Evolutionary conservation across 2,329 filamentous ascomycete genomes (phyloP).

Genomic region (Fusarium sterilihyphosum): DNA sequence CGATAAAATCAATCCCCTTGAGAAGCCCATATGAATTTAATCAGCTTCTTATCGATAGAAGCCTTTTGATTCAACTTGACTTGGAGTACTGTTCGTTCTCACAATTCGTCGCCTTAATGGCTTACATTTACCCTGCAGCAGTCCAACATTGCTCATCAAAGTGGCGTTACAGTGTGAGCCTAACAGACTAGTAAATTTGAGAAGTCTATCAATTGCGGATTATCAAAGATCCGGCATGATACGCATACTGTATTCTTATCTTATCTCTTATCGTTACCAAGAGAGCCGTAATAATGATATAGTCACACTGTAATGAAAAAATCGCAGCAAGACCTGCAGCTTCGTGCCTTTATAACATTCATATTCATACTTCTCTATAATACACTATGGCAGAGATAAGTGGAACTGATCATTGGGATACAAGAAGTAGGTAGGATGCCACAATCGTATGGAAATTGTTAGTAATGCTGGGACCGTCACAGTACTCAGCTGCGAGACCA

Average conservation of each 20-base stretch:
- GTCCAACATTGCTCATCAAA: not conserved
- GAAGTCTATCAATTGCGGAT: not conserved
- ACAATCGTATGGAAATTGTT: too few relatives aligned
- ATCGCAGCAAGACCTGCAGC: not conserved
- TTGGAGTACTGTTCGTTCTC: not conserved
- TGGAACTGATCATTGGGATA: fast-evolving
- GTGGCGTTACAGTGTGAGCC: not conserved
- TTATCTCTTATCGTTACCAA: not conserved
- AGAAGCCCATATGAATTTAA: too few relatives aligned
- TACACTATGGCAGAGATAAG: not conserved
- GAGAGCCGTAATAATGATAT: not conserved
- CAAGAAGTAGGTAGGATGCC: not conserved
- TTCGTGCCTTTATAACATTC: too few relatives aligned
- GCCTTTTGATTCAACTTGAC: not conserved
- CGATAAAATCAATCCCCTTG: not conserved
- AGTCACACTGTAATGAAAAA: fast-evolving
- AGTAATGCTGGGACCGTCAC: not conserved
- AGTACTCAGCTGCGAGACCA: not conserved
- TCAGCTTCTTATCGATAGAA: not conserved
- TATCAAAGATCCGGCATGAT: not conserved
- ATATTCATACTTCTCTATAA: not conserved
- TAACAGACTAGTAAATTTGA: not conserved
- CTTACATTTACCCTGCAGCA: not conserved
- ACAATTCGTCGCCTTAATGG: not conserved
- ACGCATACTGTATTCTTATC: not conserved